These are phyloP conservation scores for Emmonsia crescens DNA, from an alignment of 2,329 filamentous ascomycete species.

Conservation along the genomic window DNA sequence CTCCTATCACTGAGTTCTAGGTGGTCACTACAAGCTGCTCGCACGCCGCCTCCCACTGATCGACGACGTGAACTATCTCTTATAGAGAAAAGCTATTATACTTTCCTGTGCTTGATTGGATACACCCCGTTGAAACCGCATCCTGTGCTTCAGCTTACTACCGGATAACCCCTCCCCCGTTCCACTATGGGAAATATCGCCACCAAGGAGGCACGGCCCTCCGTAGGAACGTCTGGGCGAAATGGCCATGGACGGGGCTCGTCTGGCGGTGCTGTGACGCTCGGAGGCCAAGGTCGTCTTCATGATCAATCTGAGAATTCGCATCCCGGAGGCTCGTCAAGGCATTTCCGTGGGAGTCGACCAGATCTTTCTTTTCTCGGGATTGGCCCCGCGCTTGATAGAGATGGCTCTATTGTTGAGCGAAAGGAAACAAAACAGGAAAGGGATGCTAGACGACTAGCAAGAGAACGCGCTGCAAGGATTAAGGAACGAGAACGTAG, in stretches of 20 bases:
- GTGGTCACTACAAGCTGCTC: background rate
- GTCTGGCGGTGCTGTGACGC: background rate
- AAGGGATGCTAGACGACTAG: conserved; percentile 72
- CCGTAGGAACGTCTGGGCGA: conserved; percentile 6
- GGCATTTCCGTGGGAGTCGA: conserved; percentile 39
- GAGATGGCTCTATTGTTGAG: conserved; percentile 44
- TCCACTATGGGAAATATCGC: conserved; percentile 37
- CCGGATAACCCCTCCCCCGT: background rate
- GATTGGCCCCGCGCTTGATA: conserved; percentile 38
- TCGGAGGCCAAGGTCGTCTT: background rate
- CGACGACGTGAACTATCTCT: background rate
- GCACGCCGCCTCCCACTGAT: background rate
- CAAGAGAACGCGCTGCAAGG: conserved; percentile 65
- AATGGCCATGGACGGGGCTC: conserved; percentile 8
- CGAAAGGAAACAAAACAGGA: conserved; percentile 85
- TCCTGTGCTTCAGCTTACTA: conserved; percentile 6
- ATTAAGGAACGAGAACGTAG: conserved; percentile 82
- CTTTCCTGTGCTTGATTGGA: background rate
- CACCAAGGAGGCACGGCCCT: conserved; percentile 35
- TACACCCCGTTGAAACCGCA: background rate
- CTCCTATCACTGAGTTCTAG: conserved; percentile 10
- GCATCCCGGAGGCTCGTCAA: conserved; percentile 12
- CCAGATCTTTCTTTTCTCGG: conserved; percentile 51
- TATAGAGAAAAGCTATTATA: background rate
- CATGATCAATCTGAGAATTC: conserved; percentile 5